phyloP scores from a whole-genome alignment of 192 early-diverging fungal species.

The Spinellus fusiger region DNA sequence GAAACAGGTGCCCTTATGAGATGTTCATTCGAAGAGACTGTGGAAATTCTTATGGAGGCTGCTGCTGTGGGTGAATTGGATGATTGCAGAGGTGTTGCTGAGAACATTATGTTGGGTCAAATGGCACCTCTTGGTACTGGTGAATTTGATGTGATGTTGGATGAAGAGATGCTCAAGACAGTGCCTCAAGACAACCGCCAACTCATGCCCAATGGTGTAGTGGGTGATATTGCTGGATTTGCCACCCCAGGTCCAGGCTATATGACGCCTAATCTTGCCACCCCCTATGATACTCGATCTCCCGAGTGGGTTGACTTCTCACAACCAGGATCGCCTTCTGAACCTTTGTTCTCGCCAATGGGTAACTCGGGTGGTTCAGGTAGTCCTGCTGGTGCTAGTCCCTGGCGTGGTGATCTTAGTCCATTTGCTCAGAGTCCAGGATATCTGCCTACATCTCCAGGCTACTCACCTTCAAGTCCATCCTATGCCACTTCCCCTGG shows the following conservation, averaged over 20 bases:
- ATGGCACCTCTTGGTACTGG: constrained; percentile 94
- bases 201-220: constrained; percentile 45
- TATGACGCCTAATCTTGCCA: constrained; percentile 56
- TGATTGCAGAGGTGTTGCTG: constrained; percentile 93
- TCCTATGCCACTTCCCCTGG: constrained; percentile 60
- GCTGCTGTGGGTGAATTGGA: constrained; percentile 88
- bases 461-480: constrained; percentile 73
- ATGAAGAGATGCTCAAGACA: constrained; percentile 84
- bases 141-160: constrained; percentile 87
- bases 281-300: constrained; percentile 73
- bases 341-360: constrained; percentile 82
- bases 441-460: constrained; percentile 65
- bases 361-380: constrained; percentile 69
- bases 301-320: constrained; percentile 54
- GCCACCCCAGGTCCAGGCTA: constrained; percentile 45
- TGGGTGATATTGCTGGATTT: constrained; percentile 40
- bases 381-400: constrained; percentile 46
- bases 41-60: constrained; percentile 96
- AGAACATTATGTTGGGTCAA: constrained; percentile 97
- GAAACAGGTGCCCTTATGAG: constrained; percentile 92
- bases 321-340: constrained; percentile 63
- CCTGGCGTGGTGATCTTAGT: constrained; percentile 39
- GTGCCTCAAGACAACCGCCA: constrained; percentile 51
- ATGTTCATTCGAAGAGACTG: constrained; percentile 97
- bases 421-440: constrained; percentile 39